A percentile compares a stretch with the other conserved stretches of the same genome.
Conservation (phyloP, 2,329 filamentous ascomycete genomes). For the Coleophoma eucalyptorum region DNA sequence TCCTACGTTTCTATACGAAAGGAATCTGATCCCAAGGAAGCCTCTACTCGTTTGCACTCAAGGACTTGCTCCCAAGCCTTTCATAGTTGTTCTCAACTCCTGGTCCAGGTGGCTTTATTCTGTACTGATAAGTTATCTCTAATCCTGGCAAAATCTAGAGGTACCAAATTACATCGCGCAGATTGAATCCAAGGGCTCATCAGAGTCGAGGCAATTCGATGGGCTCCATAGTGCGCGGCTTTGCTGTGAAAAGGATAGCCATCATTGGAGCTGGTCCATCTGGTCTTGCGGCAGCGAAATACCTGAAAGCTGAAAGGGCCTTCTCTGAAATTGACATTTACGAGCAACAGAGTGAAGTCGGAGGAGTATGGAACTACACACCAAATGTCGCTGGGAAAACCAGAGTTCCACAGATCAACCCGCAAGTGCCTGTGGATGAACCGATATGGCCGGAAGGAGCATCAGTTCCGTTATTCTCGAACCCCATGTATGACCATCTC, state of each 20-base stretch:
- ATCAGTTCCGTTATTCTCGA: constrained; percentile 58
- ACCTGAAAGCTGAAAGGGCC: constrained; percentile 66
- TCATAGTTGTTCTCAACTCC: no score
- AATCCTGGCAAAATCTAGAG: no score
- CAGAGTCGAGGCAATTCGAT: constrained; percentile 6
- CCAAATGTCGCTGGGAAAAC: constrained; percentile 38
- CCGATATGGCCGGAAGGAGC: constrained; percentile 46
- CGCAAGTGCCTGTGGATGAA: constrained; percentile 57
- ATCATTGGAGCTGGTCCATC: constrained; percentile 81
- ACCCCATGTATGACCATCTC: constrained; percentile 76
- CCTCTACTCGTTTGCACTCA: no score
- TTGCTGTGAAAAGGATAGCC: constrained; percentile 57
- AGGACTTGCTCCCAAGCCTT: no score
- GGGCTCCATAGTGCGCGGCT: constrained; percentile 17
- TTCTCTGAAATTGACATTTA: constrained; percentile 73
- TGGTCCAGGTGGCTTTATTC: no score
- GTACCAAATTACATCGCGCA: no score
- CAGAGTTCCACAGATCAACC: constrained; percentile 66
- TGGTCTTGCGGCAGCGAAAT: constrained; percentile 77
- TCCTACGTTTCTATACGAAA: no score
- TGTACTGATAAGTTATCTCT: no score
- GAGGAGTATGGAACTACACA: constrained; percentile 84
- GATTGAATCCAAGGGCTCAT: no score
- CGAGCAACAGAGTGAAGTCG: constrained; percentile 74
- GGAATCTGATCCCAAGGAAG: no score